These are phyloP conservation scores for Circinella umbellata DNA, from an alignment of 371 early-diverging fungal species.

Conservation along the genomic window DNA sequence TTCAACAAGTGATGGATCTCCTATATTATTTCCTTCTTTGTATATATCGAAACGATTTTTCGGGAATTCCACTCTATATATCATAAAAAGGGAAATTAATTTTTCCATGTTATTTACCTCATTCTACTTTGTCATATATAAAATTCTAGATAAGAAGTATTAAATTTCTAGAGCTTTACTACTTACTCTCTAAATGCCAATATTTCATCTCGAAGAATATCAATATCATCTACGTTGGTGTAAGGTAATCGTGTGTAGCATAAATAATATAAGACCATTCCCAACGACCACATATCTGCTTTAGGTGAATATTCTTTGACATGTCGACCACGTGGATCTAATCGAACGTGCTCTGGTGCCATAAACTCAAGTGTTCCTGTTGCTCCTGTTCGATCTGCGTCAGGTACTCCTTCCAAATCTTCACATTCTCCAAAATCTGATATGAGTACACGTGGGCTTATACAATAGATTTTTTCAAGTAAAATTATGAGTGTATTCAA, in stretches of 20 bases:
- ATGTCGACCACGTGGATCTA: constrained; percentile 63
- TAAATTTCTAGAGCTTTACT: too few relatives aligned
- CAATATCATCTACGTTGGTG: constrained; percentile 86
- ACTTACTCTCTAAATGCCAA: constrained; percentile 60
- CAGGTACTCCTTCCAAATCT: constrained; percentile 56
- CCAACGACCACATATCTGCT: constrained; percentile 95
- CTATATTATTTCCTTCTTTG: constrained; percentile 8
- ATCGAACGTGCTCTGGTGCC: constrained; percentile 81
- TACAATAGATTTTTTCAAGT: too few relatives aligned
- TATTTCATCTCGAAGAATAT: constrained; percentile 80
- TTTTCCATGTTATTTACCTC: too few relatives aligned
- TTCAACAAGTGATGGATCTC: constrained; percentile 15
- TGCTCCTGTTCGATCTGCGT: constrained; percentile 85
- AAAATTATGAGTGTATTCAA: too few relatives aligned
- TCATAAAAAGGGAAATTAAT: too few relatives aligned
- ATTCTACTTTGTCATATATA: too few relatives aligned
- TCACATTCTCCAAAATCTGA: constrained; percentile 98
- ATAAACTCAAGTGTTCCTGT: constrained; percentile 96
- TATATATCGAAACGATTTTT: constrained; percentile 37
- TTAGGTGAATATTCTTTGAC: constrained; percentile 79
- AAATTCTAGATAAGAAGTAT: too few relatives aligned
- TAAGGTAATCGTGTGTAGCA: constrained; percentile 89
- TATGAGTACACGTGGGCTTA: constrained; percentile 81
- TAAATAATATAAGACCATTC: constrained; percentile 90
- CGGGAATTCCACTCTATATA: constrained; percentile 35